Evolutionary conservation across 2,329 filamentous ascomycete species (phyloP), one percentile per base, ranked within the genome.

Genomic region (Stagonosporopsis vannaccii): DNA sequence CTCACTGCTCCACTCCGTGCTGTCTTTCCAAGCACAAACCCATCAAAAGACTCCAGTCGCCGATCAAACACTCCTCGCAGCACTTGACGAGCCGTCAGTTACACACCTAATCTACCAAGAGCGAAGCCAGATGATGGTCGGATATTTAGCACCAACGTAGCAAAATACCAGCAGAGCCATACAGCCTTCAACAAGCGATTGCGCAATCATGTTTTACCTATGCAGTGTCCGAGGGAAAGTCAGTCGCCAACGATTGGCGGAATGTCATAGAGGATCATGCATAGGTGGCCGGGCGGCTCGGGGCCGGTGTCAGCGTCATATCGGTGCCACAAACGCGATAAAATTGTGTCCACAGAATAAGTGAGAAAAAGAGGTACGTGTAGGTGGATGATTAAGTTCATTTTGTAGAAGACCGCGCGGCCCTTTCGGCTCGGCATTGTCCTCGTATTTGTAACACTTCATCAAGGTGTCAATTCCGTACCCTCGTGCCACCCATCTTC

Each of bases 231-330:
- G 35, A 33, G 28, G 4, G 15, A 28, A n/a, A 9, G 13, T 23
- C 17, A 26, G 4, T 41, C 19, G 19, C 20, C 9, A 8, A 2
- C 5, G 17, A 8, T 12, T 11, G 19, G 19, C 5, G 12, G 11
- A 8, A 9, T 19, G 7, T 42, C 20, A 23, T 15, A 42, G 23
- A 30, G 22, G 17, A 19, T 6, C 9, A 37, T 32, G 30, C 15
- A n/a, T 4, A 11, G 15, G 19, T 19, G 22, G 20, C 30, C 12
- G 22, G 11, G 30, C 19, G 13, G 15, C 32, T 36, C 26, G 20
- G 43, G 43, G 30, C 32, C 22, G 43, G 43, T 51, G 41, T 45
- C n/a, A 44, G 41, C 33, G 49, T 44, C 49, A 51, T 44, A 25
- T 17, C 32, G 22, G 33, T 25, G 33, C 32, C 33, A 63, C 41